Percentiles rank a stretch among this genome's conserved stretches.
Evolutionary conservation across 2,329 filamentous ascomycete species (phyloP).

Genomic region (Xylaria sp.): DNA sequence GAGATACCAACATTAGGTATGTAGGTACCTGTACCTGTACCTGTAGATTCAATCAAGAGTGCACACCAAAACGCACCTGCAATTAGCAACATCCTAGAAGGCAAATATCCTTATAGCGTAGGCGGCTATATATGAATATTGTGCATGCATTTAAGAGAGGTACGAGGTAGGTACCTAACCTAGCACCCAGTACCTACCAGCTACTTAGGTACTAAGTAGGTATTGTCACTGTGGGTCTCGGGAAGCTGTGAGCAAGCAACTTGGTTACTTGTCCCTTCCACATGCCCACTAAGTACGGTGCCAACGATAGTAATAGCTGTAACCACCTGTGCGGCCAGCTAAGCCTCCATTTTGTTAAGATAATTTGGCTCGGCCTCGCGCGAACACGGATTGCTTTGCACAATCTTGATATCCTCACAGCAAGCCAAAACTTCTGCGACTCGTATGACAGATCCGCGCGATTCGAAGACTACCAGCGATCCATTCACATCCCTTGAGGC

Average conservation of each 20-base stretch:
- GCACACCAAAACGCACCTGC: too few relatives aligned
- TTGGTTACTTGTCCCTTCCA: constrained; percentile 38
- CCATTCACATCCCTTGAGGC: neutral
- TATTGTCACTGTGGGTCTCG: constrained; percentile 7
- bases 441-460: neutral
- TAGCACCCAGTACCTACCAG: neutral
- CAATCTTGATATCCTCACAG: neutral
- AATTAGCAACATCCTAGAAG: too few relatives aligned
- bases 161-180: constrained; percentile 4
- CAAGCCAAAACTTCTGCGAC: constrained; percentile 9
- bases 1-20: too few relatives aligned
- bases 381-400: neutral
- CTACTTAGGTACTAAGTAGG: neutral
- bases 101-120: too few relatives aligned
- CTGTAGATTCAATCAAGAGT: too few relatives aligned
- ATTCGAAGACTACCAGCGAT: constrained; percentile 5
- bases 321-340: constrained; percentile 3
- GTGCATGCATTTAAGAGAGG: too few relatives aligned
- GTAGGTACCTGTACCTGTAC: too few relatives aligned
- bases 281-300: constrained; percentile 6
- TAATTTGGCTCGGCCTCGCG: constrained; percentile 5
- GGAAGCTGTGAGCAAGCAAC: constrained; percentile 15
- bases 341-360: neutral
- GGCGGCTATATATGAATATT: too few relatives aligned
- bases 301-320: neutral